Evolutionary conservation across 2,329 filamentous ascomycete genomes (phyloP).

Genomic region (Fusarium austroafricanum): DNA sequence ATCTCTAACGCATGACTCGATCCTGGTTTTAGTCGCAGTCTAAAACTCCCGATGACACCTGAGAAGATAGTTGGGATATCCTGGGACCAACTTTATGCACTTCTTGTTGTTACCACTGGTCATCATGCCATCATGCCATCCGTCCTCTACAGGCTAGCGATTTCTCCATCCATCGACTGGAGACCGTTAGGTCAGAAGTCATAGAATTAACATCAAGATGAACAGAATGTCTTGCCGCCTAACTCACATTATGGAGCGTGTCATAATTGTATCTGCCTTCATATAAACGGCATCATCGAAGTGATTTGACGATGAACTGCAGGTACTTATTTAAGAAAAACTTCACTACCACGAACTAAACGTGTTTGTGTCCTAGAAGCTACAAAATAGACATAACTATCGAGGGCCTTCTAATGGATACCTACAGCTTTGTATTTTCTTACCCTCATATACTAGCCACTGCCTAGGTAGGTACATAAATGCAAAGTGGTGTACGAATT

Average conservation of each 20-base stretch:
- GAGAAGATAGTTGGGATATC: neutral
- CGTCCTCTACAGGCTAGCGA: constrained; percentile 2
- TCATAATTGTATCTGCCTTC: no score
- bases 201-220: neutral
- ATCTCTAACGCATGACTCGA: constrained; percentile 25
- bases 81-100: neutral
- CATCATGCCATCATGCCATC: neutral
- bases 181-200: neutral
- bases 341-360: no score
- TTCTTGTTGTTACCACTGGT: neutral
- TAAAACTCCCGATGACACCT: constrained; percentile 2
- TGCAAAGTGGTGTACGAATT: neutral
- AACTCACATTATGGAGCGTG: neutral
- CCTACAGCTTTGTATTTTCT: neutral
- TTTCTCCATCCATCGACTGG: neutral
- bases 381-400: no score
- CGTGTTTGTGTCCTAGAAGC: no score
- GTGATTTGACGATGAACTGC: no score
- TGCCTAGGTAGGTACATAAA: neutral
- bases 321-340: no score
- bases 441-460: neutral
- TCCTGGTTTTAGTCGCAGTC: constrained; percentile 10
- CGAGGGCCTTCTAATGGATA: no score
- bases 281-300: no score
- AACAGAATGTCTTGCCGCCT: no score